Evolutionary conservation across 2,329 filamentous ascomycete species (phyloP).

Genomic region (Cladosporium austrohemisphaericum): DNA sequence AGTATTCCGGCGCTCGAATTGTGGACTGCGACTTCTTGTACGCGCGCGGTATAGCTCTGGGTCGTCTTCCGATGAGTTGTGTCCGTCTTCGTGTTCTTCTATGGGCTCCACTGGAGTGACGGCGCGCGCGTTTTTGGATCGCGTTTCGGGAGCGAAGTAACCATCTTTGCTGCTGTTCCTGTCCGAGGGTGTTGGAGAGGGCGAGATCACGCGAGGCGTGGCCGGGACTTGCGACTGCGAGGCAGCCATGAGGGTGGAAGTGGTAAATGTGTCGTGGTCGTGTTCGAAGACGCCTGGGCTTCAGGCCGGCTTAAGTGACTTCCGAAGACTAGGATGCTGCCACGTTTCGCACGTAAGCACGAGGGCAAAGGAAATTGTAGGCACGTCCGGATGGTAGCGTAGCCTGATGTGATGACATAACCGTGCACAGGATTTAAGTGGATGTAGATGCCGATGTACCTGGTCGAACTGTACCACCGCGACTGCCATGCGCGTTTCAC

Average conservation of each 20-base stretch:
- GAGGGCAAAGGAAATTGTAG: neutral
- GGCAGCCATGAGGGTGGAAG: constrained; percentile 4
- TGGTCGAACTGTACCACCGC: no score
- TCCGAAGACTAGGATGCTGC: neutral
- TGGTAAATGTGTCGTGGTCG: neutral
- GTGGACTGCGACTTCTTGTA: constrained; percentile 68
- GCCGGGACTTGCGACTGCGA: constrained; percentile 61
- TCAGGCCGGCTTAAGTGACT: no score
- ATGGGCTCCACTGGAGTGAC: constrained; percentile 58
- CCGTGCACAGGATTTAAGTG: no score
- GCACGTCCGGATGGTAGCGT: neutral
- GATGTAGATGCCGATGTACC: no score
- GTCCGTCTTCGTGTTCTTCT: constrained; percentile 50
- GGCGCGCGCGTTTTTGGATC: constrained; percentile 66
- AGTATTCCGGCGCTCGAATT: constrained; percentile 32
- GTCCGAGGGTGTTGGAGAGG: constrained; percentile 72
- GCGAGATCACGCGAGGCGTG: constrained; percentile 84
- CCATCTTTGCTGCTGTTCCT: constrained; percentile 49
- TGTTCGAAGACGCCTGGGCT: no score
- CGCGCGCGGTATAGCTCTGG: constrained; percentile 56
- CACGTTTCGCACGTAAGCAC: constrained; percentile 4
- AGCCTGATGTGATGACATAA: no score
- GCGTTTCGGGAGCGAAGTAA: constrained; percentile 71
- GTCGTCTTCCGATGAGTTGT: constrained; percentile 38
- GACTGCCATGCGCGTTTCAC: constrained; percentile 7